Percentiles rank a stretch among this genome's conserved stretches.
These are phyloP conservation scores for Cryptococcus amylolentus DNA, from an alignment of 1,284 basidiomycete genomes.

Conservation along the genomic window DNA sequence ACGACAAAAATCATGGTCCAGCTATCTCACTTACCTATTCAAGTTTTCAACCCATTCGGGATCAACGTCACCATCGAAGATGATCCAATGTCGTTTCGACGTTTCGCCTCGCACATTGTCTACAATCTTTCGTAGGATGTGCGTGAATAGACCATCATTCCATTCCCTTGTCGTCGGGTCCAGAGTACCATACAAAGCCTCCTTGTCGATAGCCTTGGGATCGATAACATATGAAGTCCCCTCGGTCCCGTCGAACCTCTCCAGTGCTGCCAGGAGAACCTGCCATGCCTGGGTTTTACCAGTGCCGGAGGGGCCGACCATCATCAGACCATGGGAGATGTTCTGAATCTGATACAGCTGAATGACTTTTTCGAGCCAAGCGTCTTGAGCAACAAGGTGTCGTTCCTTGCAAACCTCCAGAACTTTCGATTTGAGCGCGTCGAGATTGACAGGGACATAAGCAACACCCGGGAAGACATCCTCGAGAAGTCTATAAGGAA, in stretches of 20 bases:
- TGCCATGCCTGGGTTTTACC: conserved; percentile 99
- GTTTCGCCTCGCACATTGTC: conserved; percentile 98
- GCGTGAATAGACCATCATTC: conserved; percentile 99
- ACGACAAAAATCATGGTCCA: neutral
- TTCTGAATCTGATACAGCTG: conserved; percentile 99
- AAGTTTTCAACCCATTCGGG: conserved; percentile 99
- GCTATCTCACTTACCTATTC: conserved; percentile 68
- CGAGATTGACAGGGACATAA: conserved; percentile 83
- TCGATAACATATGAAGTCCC: conserved; percentile 96
- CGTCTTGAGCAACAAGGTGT: conserved; percentile 76
- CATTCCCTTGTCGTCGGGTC: conserved; percentile 98
- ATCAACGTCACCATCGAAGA: conserved; percentile 99
- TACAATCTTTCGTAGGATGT: conserved; percentile 94
- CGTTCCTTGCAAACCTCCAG: conserved; percentile 80
- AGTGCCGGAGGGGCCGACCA: conserved; percentile 95
- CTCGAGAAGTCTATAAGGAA: conserved; percentile 67
- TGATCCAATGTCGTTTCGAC: conserved; percentile 96
- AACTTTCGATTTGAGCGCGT: conserved; percentile 78
- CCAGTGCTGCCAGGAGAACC: conserved; percentile 83
- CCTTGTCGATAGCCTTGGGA: conserved; percentile 98
- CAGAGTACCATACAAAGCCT: conserved; percentile 93
- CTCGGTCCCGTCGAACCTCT: conserved; percentile 86
- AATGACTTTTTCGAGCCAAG: conserved; percentile 93
- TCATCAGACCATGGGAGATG: conserved; percentile 99
- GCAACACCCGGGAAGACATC: conserved; percentile 98